Base-by-base conservation (phyloP, 225 moss, liverwort and hornwort species). In the Pleurozium schreberi region DNA sequence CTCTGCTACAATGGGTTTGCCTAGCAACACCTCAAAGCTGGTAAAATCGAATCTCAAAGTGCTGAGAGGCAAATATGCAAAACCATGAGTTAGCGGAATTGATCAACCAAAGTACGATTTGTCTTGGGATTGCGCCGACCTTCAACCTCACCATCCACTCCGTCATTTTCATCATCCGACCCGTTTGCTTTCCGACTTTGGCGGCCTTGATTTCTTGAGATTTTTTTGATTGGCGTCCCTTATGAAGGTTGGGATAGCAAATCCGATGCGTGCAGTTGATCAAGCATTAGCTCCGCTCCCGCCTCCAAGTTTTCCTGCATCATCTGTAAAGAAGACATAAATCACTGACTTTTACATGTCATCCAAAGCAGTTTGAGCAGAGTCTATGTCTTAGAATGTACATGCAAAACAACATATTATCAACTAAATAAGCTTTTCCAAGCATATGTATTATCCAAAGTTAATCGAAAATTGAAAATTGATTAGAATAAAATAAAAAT, bases 181-280 rank as follows among this genome's bases (percentile, higher is more conserved):
- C 76, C 86, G 6, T 86, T 85, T 2, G 87, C 79, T 65, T 81
- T 87, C 31, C 92, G 94, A 76, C 92, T 97, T 92, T 97, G 96
- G 27, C 98, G 95, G 28, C 96, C 98, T 86, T 96, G 93, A 86
- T 98, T 98, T 73, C 98, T 91, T 42, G 96, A 96, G 36, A 92
- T 95, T 81, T 96, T 98, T 67, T 97, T 93, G 64, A 97, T 95
- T 9, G 97, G 97, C 21, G 98, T 98, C 40, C 66, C 85, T 12
- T 88, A 85, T 31, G 85, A 75, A 53, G 85, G 84, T 79, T 94
- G 92, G 30, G 84, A 26, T 63, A 74, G n/a, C 18, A 85, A 58
- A 49, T 89, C 90, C 34, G 66, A 60, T 38, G 62, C 70, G 36
- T 33, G 75, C 53, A 73, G 59, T 53, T 96, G 92, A 84, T 92